Evolutionary conservation across 2,329 filamentous ascomycete genomes (phyloP), one percentile per base, ranked within the genome.

Genomic region (Trichoderma afroharzianum): DNA sequence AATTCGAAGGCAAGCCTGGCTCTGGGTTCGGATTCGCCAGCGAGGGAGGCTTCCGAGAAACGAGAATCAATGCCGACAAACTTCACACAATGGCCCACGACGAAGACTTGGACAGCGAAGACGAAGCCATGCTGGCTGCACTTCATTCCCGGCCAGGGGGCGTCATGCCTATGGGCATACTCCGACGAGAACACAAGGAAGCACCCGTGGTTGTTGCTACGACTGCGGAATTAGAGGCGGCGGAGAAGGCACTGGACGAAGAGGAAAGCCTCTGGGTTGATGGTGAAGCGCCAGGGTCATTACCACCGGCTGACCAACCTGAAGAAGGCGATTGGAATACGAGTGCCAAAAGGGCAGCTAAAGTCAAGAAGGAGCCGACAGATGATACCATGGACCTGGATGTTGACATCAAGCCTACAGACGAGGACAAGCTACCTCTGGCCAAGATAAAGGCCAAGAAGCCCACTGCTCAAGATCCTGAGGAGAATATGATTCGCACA

Each of bases 31-130:
- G 79, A 47, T 80, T 83, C 59, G 78, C 77, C 21, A 77, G 78
- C 18, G 74, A 75, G 21, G 74, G 75, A 62, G 74, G 76, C 39
- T 75, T 77, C 70, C 79, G 81, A 72, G 85, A 88, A 73, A 75
- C 82, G 39, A 81, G 88, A 78, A 86, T 89, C 77, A 88, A 89
- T 74, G 85, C 87, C 74, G 87, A 90, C 75, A 83, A 84, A 70
- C 85, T 90, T 62, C 86, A 86, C 74, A 76, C 78, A 63, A 79
- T 84, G 79, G 74, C 82, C 67, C 76, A 82, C 69, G 74, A 84
- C 26, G 83, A 83, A n/a, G 83, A 86, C 36, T 78, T 85, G 62
- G 81, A 83, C 63, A 83, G 82, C 73, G 81, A 84, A n/a, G 81
- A 84, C 68, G 81, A 85, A 70, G 80, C 80, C 61, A 83, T 83